A percentile compares a stretch with the other conserved stretches of the same genome.
phyloP scores from a whole-genome alignment of 176 grass and related monocot genomes.

The Bromus sterilis region DNA sequence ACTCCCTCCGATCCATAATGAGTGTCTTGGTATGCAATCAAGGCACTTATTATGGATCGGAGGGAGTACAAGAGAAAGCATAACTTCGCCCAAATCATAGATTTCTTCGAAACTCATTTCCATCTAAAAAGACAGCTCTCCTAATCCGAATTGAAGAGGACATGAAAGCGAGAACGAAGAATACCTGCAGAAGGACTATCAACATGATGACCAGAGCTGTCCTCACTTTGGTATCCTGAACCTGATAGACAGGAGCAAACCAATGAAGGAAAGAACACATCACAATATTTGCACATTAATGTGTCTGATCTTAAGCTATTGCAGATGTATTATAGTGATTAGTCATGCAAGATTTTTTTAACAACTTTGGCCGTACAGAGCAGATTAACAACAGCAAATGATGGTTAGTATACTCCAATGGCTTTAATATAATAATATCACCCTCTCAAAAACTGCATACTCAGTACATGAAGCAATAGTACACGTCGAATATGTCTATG shows the following conservation, averaged over 20 bases:
- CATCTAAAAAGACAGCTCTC: neutral
- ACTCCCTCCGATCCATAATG: too few species aligned
- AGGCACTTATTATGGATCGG: too few species aligned
- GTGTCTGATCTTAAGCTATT: neutral
- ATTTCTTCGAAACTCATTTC: neutral
- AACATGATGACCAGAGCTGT: conserved; percentile 65
- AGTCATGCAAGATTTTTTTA: neutral
- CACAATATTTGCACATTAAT: neutral
- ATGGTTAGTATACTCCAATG: neutral
- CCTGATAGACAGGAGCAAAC: conserved; percentile 28
- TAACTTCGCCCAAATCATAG: neutral
- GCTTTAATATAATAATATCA: neutral
- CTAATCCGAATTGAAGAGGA: neutral
- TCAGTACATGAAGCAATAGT: neutral
- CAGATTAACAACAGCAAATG: neutral
- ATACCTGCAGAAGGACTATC: conserved; percentile 60
- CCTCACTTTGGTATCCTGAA: conserved; percentile 84
- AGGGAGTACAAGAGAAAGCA: neutral
- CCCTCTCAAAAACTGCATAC: neutral
- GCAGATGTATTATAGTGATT: neutral
- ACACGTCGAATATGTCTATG: neutral
- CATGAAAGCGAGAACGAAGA: neutral
- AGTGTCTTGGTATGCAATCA: too few species aligned
- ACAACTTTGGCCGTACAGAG: neutral
- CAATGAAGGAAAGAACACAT: neutral